phyloP scores from a whole-genome alignment of 1,139 yeast species.

The Blastobotrys aristatus region DNA sequence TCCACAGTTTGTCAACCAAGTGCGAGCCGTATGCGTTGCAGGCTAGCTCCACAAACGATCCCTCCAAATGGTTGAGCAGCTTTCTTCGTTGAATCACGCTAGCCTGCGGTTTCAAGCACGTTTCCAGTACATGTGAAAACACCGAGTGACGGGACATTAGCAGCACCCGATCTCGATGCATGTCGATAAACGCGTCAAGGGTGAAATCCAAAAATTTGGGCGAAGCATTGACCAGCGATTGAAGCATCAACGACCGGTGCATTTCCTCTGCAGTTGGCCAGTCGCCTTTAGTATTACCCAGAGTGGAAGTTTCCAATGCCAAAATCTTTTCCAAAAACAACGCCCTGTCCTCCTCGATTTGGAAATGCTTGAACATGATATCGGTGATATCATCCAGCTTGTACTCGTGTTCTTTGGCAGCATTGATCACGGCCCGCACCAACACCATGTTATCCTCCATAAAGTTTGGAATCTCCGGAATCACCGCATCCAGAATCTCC shows the following conservation, averaged over 20 bases:
- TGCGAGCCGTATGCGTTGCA: slow-evolving; percentile 92
- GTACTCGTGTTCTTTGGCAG: slow-evolving; percentile 57
- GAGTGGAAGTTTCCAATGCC: slow-evolving; percentile 60
- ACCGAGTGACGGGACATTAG: slow-evolving; percentile 86
- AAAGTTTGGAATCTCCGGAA: slow-evolving; percentile 61
- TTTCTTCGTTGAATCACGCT: slow-evolving; percentile 59
- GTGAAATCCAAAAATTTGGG: slow-evolving; percentile 51
- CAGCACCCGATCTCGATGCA: slow-evolving; percentile 53
- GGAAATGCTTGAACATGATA: slow-evolving; percentile 54
- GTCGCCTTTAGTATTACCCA: slow-evolving; percentile 77
- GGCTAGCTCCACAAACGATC: slow-evolving; percentile 50
- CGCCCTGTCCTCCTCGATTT: slow-evolving; percentile 34
- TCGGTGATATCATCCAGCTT: slow-evolving; percentile 59
- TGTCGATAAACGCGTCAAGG: slow-evolving; percentile 54
- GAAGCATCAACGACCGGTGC: slow-evolving; percentile 69
- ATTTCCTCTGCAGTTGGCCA: slow-evolving; percentile 92
- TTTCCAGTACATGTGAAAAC: slow-evolving; percentile 69
- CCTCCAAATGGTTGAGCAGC: slow-evolving; percentile 57
- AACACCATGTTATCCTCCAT: slow-evolving; percentile 61
- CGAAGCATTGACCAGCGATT: slow-evolving; percentile 57
- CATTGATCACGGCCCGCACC: slow-evolving; percentile 63
- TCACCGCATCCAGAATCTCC: slow-evolving; percentile 59
- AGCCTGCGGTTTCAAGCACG: slow-evolving; percentile 40
- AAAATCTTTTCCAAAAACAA: slow-evolving; percentile 63
- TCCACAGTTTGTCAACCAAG: slow-evolving; percentile 80